Evolutionary conservation across 768 basidiomycete genomes (phyloP), one percentile per base, ranked within the genome.

Genomic region (Termitomyces sp.): DNA sequence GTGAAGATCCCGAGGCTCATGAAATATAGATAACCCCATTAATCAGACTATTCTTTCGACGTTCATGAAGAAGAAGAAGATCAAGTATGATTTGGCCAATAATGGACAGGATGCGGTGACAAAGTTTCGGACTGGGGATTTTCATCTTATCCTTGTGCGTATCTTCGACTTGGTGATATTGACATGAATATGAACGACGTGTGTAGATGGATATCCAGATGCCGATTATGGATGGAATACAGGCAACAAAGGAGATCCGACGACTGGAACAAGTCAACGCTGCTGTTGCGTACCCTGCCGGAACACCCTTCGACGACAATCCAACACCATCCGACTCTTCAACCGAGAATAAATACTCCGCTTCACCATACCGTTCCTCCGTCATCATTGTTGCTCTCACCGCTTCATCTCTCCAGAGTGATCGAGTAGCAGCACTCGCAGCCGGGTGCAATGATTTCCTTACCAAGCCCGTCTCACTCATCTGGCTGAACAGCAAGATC

Each of bases 331-430:
- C 84, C 14, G 84, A 85, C 11, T 67, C 71, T 10, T 72, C 79
- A n/a, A 71, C 71, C 23, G 82, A 82, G 35, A 73, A 78, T 2
- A 78, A 79, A 49, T 69, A 77, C 37, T 67, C 76, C 41, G 68
- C 81, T 10, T 85, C 86, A 0, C 90, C 93, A 0, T 91, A 92
- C 66, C 87, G 87, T 16, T 93, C 92, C 10, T 92, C 95, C 4
- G 97, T 99, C 61, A 98, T 99, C 73, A 98, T 99, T 65, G 95
- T 99, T 60, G 97, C 97, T n/a, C 81, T 98, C 47, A 99, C 97
- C 1, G 97, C 97, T 2, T 98, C 95, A 3, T 92, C 92, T 11
- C 78, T 96, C n/a, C 90, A 95, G 68, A 87, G 85, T 59, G 97
- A 99, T 78, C 87, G 97, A 76, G 92, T 98, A 46, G 88, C 88